These are phyloP conservation scores for Diversispora eburnea DNA, from an alignment of 192 early-diverging fungal genomes.

Conservation along the genomic window DNA sequence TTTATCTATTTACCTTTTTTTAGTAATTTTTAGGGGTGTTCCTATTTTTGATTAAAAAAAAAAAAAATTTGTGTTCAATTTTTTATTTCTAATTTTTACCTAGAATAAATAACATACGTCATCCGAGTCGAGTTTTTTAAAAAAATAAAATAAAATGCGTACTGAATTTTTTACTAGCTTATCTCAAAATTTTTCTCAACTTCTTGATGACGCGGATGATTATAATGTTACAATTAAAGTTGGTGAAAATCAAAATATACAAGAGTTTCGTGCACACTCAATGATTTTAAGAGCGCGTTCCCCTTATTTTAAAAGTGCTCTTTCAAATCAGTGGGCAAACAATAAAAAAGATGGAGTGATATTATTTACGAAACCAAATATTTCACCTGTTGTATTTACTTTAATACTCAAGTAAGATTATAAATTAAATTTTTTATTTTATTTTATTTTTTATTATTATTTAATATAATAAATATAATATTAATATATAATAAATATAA, in stretches of 20 bases:
- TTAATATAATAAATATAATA: neutral
- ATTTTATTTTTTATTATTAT: neutral
- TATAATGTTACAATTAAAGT: constrained; percentile 18
- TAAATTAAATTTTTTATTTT: neutral
- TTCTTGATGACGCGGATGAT: neutral
- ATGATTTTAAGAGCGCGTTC: constrained; percentile 3
- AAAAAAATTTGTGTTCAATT: too few species aligned
- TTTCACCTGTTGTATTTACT: constrained; percentile 10
- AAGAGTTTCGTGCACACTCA: constrained; percentile 13
- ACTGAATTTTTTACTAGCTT: neutral
- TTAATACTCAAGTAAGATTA: constrained; percentile 5
- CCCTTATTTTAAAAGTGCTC: constrained; percentile 13
- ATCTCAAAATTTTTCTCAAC: neutral
- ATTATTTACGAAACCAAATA: constrained; percentile 24
- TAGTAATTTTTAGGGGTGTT: too few species aligned
- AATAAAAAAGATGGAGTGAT: constrained; percentile 19
- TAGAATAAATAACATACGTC: too few species aligned
- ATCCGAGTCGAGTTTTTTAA: too few species aligned
- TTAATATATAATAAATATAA: neutral
- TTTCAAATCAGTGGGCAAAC: constrained; percentile 6
- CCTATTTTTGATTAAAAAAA: too few species aligned
- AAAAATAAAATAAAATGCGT: neutral
- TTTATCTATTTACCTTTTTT: too few species aligned
- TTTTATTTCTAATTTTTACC: too few species aligned
- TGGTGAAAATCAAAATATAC: neutral